Percentiles rank a stretch among this genome's conserved stretches.
Conservation (phyloP, 441 rosid species). For the Aleurites moluccanus region DNA sequence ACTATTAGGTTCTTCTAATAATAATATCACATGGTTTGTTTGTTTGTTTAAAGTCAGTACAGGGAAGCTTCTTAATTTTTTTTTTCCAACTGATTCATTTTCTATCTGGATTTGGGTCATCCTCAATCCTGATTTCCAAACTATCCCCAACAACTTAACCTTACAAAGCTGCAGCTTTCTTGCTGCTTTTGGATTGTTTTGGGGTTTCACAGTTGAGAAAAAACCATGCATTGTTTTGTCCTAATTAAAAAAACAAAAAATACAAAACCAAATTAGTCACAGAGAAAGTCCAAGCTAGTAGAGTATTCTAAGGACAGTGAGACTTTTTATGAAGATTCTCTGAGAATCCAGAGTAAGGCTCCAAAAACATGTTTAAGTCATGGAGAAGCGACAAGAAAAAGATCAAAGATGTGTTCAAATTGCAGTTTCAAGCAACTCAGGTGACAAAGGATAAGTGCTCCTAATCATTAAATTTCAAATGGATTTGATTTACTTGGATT, state of each 20-base stretch:
- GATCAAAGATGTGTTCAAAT: slow-evolving; percentile 71
- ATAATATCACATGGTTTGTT: slow-evolving; percentile 17
- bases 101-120: slow-evolving; percentile 21
- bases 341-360: slow-evolving; percentile 21
- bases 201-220: slow-evolving; percentile 20
- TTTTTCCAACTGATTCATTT: slow-evolving; percentile 22
- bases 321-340: slow-evolving; percentile 33
- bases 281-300: slow-evolving; percentile 18
- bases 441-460: slow-evolving; percentile 29
- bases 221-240: slow-evolving; percentile 23
- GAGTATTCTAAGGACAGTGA: slow-evolving; percentile 23
- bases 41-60: not conserved
- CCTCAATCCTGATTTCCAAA: slow-evolving; percentile 8
- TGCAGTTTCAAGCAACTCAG: slow-evolving; percentile 84
- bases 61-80: slow-evolving; percentile 19
- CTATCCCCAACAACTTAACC: slow-evolving; percentile 13
- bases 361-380: slow-evolving; percentile 63
- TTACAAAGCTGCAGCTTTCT: slow-evolving; percentile 37
- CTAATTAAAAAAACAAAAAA: slow-evolving; percentile 25
- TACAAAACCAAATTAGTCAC: slow-evolving; percentile 20
- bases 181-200: slow-evolving; percentile 22
- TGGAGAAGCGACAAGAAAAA: slow-evolving; percentile 82
- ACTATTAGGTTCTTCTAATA: slow-evolving; percentile 21
- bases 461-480: slow-evolving; percentile 7
- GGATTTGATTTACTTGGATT: slow-evolving; percentile 5